phyloP scores from a whole-genome alignment of 129 eudicot species.

The Chrysanthemum seticuspe region DNA sequence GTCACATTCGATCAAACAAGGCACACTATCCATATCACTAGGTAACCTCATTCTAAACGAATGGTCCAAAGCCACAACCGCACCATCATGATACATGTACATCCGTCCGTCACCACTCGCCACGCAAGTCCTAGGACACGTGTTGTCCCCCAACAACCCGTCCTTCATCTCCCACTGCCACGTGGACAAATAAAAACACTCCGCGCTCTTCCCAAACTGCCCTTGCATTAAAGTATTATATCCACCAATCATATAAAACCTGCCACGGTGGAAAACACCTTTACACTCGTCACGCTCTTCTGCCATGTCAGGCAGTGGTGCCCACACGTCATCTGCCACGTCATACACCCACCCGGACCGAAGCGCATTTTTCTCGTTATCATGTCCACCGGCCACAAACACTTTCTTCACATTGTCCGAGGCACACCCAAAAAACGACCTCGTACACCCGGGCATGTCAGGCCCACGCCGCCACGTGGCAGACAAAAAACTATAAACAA shows the following conservation, averaged over 20 bases:
- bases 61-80: constrained; percentile 32
- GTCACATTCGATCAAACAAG: constrained; percentile 48
- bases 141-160: constrained; percentile 37
- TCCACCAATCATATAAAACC: constrained; percentile 82
- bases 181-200: constrained; percentile 41
- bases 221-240: constrained; percentile 71
- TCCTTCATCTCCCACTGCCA: constrained; percentile 57
- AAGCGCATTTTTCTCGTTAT: constrained; percentile 69
- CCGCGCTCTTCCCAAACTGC: constrained; percentile 58
- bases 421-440: constrained; percentile 78
- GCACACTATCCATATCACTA: constrained; percentile 26
- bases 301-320: constrained; percentile 63
- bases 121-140: constrained; percentile 60
- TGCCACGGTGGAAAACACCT: constrained; percentile 60
- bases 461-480: constrained; percentile 82
- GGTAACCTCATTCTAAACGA: constrained; percentile 50
- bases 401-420: constrained; percentile 62
- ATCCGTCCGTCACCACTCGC: constrained; percentile 44
- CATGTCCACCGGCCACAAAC: constrained; percentile 92
- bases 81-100: constrained; percentile 44
- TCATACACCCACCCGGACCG: constrained; percentile 65
- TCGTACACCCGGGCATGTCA: constrained; percentile 63
- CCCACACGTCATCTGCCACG: constrained; percentile 57
- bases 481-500: constrained; percentile 50
- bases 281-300: constrained; percentile 71